phyloP scores from a whole-genome alignment of 164 flowering plant species.

The Buxus sempervirens region DNA sequence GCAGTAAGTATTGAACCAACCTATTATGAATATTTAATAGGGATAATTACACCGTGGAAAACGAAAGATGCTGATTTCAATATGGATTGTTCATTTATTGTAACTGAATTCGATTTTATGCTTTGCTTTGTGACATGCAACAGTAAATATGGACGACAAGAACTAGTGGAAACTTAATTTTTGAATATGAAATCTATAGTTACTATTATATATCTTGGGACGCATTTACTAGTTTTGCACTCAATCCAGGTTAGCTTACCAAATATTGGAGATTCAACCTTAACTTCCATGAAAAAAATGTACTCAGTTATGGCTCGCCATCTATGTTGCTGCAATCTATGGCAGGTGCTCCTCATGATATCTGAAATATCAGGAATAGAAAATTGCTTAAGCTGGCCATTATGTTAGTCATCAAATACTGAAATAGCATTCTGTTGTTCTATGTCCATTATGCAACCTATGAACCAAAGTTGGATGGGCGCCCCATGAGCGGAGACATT shows the following conservation, averaged over 20 bases:
- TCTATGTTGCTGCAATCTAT: conserved; percentile 62
- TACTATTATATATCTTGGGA: not conserved
- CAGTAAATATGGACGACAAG: not conserved
- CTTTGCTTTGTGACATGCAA: not conserved
- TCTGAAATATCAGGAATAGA: not conserved
- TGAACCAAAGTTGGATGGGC: conserved; percentile 72
- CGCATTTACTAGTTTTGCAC: not conserved
- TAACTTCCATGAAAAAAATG: conserved; percentile 47
- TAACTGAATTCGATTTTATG: not conserved
- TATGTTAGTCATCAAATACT: not conserved
- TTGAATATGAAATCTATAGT: not conserved
- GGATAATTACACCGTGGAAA: not conserved
- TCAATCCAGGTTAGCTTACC: conserved; percentile 79
- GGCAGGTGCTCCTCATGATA: conserved; percentile 55
- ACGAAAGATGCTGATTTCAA: not conserved
- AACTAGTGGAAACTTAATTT: not conserved
- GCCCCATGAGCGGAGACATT: conserved; percentile 97
- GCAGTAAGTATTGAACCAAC: conserved; percentile 49
- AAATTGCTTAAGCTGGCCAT: conserved; percentile 4
- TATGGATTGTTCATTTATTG: not conserved
- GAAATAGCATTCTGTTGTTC: not conserved
- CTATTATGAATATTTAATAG: not conserved
- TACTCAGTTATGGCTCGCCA: conserved; percentile 56
- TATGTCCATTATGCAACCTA: conserved; percentile 3
- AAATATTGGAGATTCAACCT: conserved; percentile 45